phyloP scores from a whole-genome alignment of 371 early-diverging fungal species.

The Mortierella sp. region DNA sequence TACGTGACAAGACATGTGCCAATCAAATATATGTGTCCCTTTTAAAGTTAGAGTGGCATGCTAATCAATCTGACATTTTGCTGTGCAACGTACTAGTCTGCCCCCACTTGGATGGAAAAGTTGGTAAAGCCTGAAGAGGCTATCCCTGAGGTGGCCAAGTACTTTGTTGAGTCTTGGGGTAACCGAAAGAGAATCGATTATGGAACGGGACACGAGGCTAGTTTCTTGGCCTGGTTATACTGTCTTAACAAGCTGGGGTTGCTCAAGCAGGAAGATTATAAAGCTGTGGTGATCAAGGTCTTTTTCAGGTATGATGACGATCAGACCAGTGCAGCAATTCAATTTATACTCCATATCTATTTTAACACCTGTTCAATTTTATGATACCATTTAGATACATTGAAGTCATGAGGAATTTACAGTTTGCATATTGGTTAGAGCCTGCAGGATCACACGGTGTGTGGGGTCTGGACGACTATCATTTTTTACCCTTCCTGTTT shows the following conservation, averaged over 20 bases:
- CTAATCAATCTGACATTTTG: neutral
- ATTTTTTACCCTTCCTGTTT: slow-evolving; percentile 97
- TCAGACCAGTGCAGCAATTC: neutral
- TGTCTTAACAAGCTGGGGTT: slow-evolving; percentile 85
- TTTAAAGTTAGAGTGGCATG: neutral
- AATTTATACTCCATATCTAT: neutral
- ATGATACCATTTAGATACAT: slow-evolving; percentile 79
- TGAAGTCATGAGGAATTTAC: slow-evolving; percentile 87
- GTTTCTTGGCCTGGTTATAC: slow-evolving; percentile 95
- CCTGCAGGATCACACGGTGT: slow-evolving; percentile 99
- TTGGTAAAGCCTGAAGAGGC: slow-evolving; percentile 64
- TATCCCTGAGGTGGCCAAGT: slow-evolving; percentile 80
- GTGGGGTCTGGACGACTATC: slow-evolving; percentile 99
- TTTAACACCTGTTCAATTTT: neutral
- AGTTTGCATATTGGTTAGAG: slow-evolving; percentile 96
- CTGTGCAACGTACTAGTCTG: slow-evolving; percentile 48
- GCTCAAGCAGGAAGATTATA: slow-evolving; percentile 72
- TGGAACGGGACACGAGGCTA: slow-evolving; percentile 99
- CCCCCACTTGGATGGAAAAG: slow-evolving; percentile 56
- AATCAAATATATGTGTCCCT: neutral
- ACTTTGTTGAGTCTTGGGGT: slow-evolving; percentile 94
- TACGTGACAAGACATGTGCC: slow-evolving; percentile 45
- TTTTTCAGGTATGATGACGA: slow-evolving; percentile 75
- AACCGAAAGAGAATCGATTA: slow-evolving; percentile 98
- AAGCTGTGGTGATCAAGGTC: slow-evolving; percentile 82